Evolutionary conservation across 2,329 filamentous ascomycete species (phyloP).

Genomic region (Trichoderma sp.): DNA sequence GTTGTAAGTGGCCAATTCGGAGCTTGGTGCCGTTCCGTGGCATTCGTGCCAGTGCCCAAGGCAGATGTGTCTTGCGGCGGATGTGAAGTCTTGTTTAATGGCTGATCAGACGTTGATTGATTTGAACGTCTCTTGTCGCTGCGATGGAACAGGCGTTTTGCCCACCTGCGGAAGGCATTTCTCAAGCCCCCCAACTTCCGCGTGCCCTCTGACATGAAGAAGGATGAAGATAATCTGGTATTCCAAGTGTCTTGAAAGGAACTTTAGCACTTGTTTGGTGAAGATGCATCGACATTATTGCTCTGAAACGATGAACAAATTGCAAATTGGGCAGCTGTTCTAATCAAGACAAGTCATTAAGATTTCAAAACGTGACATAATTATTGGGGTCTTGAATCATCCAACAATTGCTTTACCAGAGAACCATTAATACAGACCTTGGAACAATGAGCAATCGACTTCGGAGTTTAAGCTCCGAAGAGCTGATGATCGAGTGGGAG

Average conservation of each 20-base stretch:
- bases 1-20: not conserved
- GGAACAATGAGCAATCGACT: not conserved
- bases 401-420: not conserved
- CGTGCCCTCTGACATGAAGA: constrained; percentile 27
- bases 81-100: not conserved
- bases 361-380: not conserved
- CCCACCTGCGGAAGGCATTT: constrained; percentile 29
- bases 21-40: not conserved
- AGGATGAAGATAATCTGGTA: not conserved
- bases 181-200: constrained; percentile 28
- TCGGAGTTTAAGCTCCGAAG: not conserved
- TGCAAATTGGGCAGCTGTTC: not conserved
- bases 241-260: not conserved
- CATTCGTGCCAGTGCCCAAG: not conserved
- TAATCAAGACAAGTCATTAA: not conserved
- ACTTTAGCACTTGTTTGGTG: not conserved
- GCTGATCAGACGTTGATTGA: not conserved
- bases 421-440: not conserved
- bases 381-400: not conserved
- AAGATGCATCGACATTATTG: not conserved
- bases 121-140: not conserved
- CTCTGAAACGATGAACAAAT: not conserved
- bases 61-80: not conserved
- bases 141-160: constrained; percentile 28
- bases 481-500: not conserved